Percentiles rank a stretch among this genome's conserved stretches.
phyloP scores from a whole-genome alignment of 768 basidiomycete species.

The Serendipita sp. region DNA sequence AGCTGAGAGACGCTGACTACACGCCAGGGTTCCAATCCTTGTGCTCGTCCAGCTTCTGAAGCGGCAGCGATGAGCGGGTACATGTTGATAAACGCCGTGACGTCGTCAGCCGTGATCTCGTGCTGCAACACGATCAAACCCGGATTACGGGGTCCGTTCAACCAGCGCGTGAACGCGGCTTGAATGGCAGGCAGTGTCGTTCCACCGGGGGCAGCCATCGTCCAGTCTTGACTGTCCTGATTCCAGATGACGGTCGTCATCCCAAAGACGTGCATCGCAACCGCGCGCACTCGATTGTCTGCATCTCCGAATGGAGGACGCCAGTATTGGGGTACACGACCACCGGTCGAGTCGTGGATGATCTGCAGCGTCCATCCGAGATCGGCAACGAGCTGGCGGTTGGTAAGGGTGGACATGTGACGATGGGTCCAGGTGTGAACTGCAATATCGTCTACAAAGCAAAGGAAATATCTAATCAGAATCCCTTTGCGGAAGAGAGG shows the following conservation, averaged over 20 bases:
- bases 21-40: conserved; percentile 51
- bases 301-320: conserved; percentile 77
- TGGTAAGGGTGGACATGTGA: conserved; percentile 64
- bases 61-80: conserved; percentile 36
- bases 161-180: conserved; percentile 37
- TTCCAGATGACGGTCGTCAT: conserved; percentile 83
- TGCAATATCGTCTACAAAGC: conserved; percentile 23
- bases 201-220: conserved; percentile 25
- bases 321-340: conserved; percentile 63
- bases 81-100: conserved; percentile 48
- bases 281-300: conserved; percentile 69
- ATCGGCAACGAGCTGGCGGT: conserved; percentile 53
- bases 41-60: neutral
- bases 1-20: conserved; percentile 35
- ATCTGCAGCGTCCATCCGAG: conserved; percentile 71
- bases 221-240: conserved; percentile 73
- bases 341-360: conserved; percentile 67
- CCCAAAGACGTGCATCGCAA: conserved; percentile 78
- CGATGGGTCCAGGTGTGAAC: conserved; percentile 59
- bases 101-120: conserved; percentile 46
- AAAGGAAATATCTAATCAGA: too few species aligned
- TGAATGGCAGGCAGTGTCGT: conserved; percentile 26
- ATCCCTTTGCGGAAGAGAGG: too few species aligned
- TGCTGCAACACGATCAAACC: conserved; percentile 79
- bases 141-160: conserved; percentile 48